phyloP scores from a whole-genome alignment of 2,329 filamentous ascomycete species.

The Fusarium goolgardi region DNA sequence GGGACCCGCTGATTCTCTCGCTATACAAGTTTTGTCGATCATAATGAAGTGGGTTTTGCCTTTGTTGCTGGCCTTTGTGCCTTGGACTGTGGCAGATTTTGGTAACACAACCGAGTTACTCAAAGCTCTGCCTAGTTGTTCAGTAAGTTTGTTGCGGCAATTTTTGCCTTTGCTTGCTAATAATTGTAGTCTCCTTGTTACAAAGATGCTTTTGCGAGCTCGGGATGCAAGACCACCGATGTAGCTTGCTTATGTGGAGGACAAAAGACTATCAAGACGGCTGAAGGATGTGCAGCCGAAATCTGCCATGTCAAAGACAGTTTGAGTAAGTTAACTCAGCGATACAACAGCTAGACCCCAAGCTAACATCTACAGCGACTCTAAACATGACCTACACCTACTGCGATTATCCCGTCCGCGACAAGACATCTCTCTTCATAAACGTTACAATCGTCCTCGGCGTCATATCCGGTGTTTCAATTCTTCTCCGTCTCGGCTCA shows the following conservation, averaged over 20 bases:
- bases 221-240: conserved; percentile 36
- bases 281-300: conserved; percentile 19
- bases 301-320: conserved; percentile 14
- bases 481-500: conserved; percentile 51
- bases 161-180: conserved; percentile 29
- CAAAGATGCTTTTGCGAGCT: conserved; percentile 10
- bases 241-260: conserved; percentile 41
- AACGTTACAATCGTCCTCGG: conserved; percentile 36
- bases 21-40: conserved; percentile 21
- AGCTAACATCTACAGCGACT: neutral
- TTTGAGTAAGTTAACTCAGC: conserved; percentile 5
- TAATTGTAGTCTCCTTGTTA: conserved; percentile 12
- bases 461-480: conserved; percentile 51
- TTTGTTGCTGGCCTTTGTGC: conserved; percentile 39
- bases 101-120: conserved; percentile 33
- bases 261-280: conserved; percentile 34
- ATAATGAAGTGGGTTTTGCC: conserved; percentile 43
- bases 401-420: conserved; percentile 25
- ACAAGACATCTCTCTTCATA: conserved; percentile 32
- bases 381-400: conserved; percentile 32
- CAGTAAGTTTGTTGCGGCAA: conserved; percentile 20
- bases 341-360: accelerated
- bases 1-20: conserved; percentile 14
- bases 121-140: conserved; percentile 33
- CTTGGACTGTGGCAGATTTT: conserved; percentile 21